These are phyloP conservation scores for Rhododendron molle DNA, from an alignment of 148 eudicot genomes.

Conservation along the genomic window DNA sequence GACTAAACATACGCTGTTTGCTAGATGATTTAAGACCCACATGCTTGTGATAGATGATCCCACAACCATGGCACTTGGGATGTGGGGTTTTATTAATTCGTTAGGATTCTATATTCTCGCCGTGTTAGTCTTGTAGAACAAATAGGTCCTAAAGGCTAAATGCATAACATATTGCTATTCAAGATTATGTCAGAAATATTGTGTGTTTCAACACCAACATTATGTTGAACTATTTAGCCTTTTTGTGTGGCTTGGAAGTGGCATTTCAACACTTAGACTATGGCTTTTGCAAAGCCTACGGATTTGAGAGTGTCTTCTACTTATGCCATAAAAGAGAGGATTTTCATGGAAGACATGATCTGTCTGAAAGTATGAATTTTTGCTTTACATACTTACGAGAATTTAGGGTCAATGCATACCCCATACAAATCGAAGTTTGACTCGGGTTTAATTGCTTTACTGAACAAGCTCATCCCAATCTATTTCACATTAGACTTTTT, in stretches of 20 bases:
- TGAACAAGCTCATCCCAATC: neutral
- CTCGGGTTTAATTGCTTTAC: neutral
- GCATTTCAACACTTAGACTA: neutral
- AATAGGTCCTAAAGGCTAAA: neutral
- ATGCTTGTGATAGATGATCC: neutral
- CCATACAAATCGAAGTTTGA: neutral
- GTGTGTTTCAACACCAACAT: neutral
- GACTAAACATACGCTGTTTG: neutral
- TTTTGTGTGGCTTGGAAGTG: neutral
- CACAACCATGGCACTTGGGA: neutral
- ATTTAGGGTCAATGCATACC: neutral
- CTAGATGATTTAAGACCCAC: neutral
- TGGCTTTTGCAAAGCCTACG: neutral
- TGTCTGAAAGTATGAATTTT: neutral
- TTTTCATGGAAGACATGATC: neutral
- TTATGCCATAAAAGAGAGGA: neutral
- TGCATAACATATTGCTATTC: neutral
- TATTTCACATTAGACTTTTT: neutral
- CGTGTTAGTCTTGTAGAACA: neutral
- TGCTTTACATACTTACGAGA: neutral
- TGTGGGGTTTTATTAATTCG: neutral
- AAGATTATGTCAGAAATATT: neutral
- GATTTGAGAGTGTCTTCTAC: neutral
- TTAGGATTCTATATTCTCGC: neutral
- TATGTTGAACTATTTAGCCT: neutral